Base-by-base conservation (phyloP, 2,329 filamentous ascomycete species). In the Aspergillus sp. region DNA sequence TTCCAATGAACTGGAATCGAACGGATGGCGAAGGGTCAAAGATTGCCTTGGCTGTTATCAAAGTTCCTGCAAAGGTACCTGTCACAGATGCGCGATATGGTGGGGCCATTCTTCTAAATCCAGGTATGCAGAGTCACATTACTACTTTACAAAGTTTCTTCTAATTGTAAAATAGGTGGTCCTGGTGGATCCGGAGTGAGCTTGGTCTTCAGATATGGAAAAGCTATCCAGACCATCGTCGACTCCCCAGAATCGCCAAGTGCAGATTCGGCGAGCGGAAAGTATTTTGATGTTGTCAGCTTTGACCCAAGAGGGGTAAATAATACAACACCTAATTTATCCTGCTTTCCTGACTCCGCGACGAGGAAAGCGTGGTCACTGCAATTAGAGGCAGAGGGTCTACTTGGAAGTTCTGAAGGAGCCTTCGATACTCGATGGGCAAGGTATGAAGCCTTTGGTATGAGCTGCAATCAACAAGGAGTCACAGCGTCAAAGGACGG, bases 1-100 rank as follows among this genome's bases (percentile, higher is more conserved):
- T 60, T 27, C 58, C 54, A 3, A 56, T 60, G 27, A 30, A 60
- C 17, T 60, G 53, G 58, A 60, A 60, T 38, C 25, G 41, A 15
- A 51, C 53, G 11, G 36, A 56, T 11, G 11, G 21, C 6, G 23
- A 52, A 11, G 41, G 48, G 2, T 21, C 53, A 2, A 48, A 55
- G 5, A 44, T 52, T 19, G 53, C 58, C 13, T 27, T 60, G 11
- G 58, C 58, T 17, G 47, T 60, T 5, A 60, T 52, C 27, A 57
- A 47, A 19, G 17, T 51, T 8, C 58, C 58, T 19, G 58, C 53
- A 4, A 55, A 55, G 6, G 58, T 60, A 21, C 58, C 53, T 4
- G 17, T 60, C 52, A 54, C 52, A 10, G 52, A 54, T 32, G 23
- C 21, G 25, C 38, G 52, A 44, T 54, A 54, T 17, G 52, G 38